These are phyloP conservation scores for Cyphellophora attinorum DNA, from an alignment of 2,329 filamentous ascomycete genomes.

Conservation along the genomic window DNA sequence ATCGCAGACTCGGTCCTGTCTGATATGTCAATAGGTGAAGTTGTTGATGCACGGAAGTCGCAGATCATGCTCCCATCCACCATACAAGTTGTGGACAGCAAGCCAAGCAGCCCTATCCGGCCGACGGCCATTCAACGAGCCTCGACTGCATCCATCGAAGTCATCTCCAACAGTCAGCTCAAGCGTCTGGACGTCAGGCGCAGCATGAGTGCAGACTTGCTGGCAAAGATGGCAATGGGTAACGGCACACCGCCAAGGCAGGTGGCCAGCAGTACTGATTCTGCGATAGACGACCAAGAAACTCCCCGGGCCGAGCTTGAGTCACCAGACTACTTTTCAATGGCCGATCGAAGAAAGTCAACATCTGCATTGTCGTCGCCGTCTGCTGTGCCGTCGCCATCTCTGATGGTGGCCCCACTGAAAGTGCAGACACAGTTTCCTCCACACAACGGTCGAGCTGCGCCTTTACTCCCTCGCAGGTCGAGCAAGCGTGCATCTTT, in stretches of 20 bases:
- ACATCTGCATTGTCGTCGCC: slow-evolving; percentile 3
- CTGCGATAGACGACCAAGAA: slow-evolving; percentile 11
- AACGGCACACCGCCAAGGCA: slow-evolving; percentile 14
- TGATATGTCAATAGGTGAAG: slow-evolving; percentile 20
- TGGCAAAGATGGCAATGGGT: slow-evolving; percentile 11
- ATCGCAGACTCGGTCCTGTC: slow-evolving; percentile 17
- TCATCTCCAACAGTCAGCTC: slow-evolving; percentile 17
- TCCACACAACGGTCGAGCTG: background rate
- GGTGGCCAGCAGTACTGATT: slow-evolving; percentile 16
- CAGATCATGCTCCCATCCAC: slow-evolving; percentile 19
- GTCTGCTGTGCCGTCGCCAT: slow-evolving; percentile 12
- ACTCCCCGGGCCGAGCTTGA: slow-evolving; percentile 17
- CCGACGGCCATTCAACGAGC: slow-evolving; percentile 16
- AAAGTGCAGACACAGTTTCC: slow-evolving; percentile 4
- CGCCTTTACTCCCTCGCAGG: slow-evolving; percentile 14
- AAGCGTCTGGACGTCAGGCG: slow-evolving; percentile 13
- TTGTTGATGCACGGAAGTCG: slow-evolving; percentile 17
- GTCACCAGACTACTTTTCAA: too few relatives aligned
- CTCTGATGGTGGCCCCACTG: slow-evolving; percentile 11
- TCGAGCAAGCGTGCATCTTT: slow-evolving; percentile 19
- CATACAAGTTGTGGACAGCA: slow-evolving; percentile 14
- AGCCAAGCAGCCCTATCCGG: slow-evolving; percentile 3
- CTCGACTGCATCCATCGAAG: slow-evolving; percentile 20
- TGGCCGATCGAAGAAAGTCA: too few relatives aligned
- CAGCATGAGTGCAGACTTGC: slow-evolving; percentile 15